These are phyloP conservation scores for Juncus inflexus DNA, from an alignment of 176 grass and related monocot species.

Conservation along the genomic window DNA sequence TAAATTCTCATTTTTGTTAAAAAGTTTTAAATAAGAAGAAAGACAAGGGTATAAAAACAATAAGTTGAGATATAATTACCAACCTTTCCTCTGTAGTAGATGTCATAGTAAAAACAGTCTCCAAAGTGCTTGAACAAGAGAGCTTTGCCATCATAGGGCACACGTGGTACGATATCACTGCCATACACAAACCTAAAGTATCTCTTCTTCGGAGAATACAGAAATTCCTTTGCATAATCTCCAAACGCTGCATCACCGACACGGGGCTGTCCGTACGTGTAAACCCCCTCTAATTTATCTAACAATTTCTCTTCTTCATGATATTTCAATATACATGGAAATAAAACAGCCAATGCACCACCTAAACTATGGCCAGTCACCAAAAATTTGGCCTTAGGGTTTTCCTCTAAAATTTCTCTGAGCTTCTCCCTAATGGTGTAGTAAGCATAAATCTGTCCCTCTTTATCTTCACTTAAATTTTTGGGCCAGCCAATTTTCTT, in stretches of 20 bases:
- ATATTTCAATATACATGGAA: slow-evolving; percentile 52
- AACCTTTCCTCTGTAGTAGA: slow-evolving; percentile 63
- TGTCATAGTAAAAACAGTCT: slow-evolving; percentile 64
- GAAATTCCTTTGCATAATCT: slow-evolving; percentile 29
- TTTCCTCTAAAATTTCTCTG: slow-evolving; percentile 11
- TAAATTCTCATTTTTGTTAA: too few relatives aligned
- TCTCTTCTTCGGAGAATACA: slow-evolving; percentile 30
- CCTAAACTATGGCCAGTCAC: slow-evolving; percentile 81
- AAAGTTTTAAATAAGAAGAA: neutral
- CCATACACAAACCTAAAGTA: slow-evolving; percentile 75
- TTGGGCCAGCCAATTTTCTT: slow-evolving; percentile 34
- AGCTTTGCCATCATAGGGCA: slow-evolving; percentile 57
- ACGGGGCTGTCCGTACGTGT: slow-evolving; percentile 75
- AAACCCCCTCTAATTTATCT: slow-evolving; percentile 45
- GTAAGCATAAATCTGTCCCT: slow-evolving; percentile 41
- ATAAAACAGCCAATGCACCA: slow-evolving; percentile 67
- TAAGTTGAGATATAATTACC: too few relatives aligned
- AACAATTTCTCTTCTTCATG: slow-evolving; percentile 42
- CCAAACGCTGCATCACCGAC: slow-evolving; percentile 51
- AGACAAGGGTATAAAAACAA: neutral
- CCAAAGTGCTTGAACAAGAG: slow-evolving; percentile 73
- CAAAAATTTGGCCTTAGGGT: slow-evolving; percentile 36
- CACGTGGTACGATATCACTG: slow-evolving; percentile 69
- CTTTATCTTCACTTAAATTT: neutral
- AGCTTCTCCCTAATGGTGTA: slow-evolving; percentile 59